Evolutionary conservation across 257 asterid species (phyloP), one percentile per base, ranked within the genome.

Genomic region (Misopates orontium): DNA sequence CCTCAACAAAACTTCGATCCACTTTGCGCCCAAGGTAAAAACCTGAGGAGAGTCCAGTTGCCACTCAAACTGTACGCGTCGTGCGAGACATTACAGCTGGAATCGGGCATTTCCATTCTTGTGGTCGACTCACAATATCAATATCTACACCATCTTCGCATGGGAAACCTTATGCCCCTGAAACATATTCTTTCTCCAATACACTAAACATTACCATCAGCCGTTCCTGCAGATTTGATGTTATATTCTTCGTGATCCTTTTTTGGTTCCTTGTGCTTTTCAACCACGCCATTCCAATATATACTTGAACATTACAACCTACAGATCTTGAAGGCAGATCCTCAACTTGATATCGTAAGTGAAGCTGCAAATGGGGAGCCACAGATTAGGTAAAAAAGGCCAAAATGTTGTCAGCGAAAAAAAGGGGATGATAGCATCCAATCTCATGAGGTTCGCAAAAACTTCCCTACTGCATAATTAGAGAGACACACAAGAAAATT

Each of bases 181-280:
- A 83, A 52, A 88, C 87, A 62, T 83, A 94, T 81, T 94, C 98
- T 79, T 94, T 90, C 80, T 94, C 98, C 64, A 94, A 71, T 47
- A 70, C 83, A 18, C 96, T 86, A 75, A 85, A 82, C 95, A 88
- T 88, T 28, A 90, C 85, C 79, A 80, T 77, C 15, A 90, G 83
- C 42, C 99, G 95, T 56, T 86, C 95, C 75, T 85, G 96, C 55
- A 90, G 73, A 82, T 84, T 94, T 4, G 78, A 69, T 41, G 71
- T 66, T 15, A 94, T 85, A 85, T 94, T 90, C 79, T 86, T 88
- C 4, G 96, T 75, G 78, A 94, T 81, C 83, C 89, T 83, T 71
- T 88, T 90, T 64, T 87, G 89, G 62, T 91, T 90, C 71, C 63
- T 82, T 8, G 88, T 76, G 77, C 75, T 77, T 78, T 90, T 94